Base-by-base conservation (phyloP, 495 filamentous ascomycete species). In the Tuber aestivum region DNA sequence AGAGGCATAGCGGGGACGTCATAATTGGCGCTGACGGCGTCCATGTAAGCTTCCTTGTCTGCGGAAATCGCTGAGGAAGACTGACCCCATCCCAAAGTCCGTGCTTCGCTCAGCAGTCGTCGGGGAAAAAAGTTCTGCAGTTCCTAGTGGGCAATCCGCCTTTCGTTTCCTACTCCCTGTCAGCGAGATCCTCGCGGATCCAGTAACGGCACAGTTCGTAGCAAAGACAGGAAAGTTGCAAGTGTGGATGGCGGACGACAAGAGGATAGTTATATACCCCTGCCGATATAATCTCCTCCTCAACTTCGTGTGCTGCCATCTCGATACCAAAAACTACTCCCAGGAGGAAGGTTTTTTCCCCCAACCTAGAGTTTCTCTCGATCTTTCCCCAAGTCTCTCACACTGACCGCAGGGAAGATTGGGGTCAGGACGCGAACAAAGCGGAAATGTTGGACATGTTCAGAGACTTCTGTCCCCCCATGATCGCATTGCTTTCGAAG, bases 241-340 rank as follows among this genome's bases (percentile, higher is more conserved):
- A 48, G 86, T 90, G 73, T 90, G 87, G 86, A 87, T 86, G 69
- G 86, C 75, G 0, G 70, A 78, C 0, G 86, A 90, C 71, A 84
- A 86, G 20, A 84, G 87, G 0, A 81, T 91, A 0, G 86, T 91
- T 70, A 85, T 89, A 72, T 92, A 91, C 74, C 88, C 89, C 0
- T 89, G 86, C 73, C 83, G 85, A 0, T 84, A 87, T 72, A 89
- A 89, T 72, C 79, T 85, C 37, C 27, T 87, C 20, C 82, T 92
- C 44, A 91, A 92, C 77, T 88, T 90, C 73, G 89, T 89, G 20
- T 87, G 85, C 69, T 87, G 89, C 32, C 87, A 89, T 79, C 88
- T 89, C 0, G 87, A 87, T 35, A 75, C 73, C 0, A 81, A 86
- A 65, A 35, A 35, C 8, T 4, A 27, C 56, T 35, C 27, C 35